Base-by-base conservation (phyloP, 225 moss, liverwort and hornwort species). In the Pseudoscleropodium purum region DNA sequence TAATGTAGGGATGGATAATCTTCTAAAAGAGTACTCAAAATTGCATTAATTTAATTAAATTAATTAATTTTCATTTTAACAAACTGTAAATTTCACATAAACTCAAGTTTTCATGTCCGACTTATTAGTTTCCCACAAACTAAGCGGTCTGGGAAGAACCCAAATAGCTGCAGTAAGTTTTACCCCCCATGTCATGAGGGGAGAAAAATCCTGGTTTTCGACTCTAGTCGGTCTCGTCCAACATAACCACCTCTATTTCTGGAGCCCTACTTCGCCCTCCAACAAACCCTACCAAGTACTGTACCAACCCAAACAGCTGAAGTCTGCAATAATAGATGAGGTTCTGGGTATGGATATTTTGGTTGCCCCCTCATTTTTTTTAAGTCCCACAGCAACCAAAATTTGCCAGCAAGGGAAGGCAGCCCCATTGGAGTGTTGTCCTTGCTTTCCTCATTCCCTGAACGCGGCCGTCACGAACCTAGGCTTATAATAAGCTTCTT, bases 71-170 rank as follows among this genome's bases (percentile, higher is more conserved):
- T n/a, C n/a, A n/a, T 18, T 18, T 30, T 75, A 10, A 74, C 10
- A 29, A 2, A 7, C 13, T 21, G 34, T 0, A 34, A 51, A 34
- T 13, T 76, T 14, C 8, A 52, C 5, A 76, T 21, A 14, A 51
- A 76, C 3, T 52, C 34, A 52, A 36, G 52, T 20, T 13, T 47
- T 51, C 13, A 51, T 20, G 8, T 75, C 0, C 2, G 7, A 20
- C 8, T 34, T 13, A 8, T 21, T 13, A 8, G 76, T 34, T 52
- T 34, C 76, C 76, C 5, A 34, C 8, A 34, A 76, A 76, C 0
- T 23, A 5, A 52, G 23, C 0, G 2, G 5, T 34, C 5, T 77
- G 0, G 34, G 2, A 77, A 14, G 23, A 36, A 14, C 13, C 14
- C 5, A 23, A 77, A 52, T 8, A 36, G 49, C 0, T 5, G 1